Base-by-base conservation (phyloP, 106 monocot genomes). In the Acanthochlamys bracteata region DNA sequence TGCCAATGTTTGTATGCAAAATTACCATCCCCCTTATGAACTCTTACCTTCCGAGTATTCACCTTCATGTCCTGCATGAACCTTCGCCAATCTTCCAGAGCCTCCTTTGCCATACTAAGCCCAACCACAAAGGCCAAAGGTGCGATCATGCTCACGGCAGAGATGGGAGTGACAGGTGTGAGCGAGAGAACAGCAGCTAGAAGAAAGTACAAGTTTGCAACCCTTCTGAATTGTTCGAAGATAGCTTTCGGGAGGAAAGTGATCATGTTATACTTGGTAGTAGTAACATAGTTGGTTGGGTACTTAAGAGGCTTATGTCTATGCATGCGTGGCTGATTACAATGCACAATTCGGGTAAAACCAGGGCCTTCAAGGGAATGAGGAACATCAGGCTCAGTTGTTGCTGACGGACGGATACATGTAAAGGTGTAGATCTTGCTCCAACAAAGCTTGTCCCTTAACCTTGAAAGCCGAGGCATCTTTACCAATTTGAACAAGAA, bases 191-290 rank as follows among this genome's bases (percentile, higher is more conserved):
- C 53, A 0, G 87, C 90, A 41, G 95, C 76, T 11, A 95, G 40
- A 41, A 95, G 80, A 69, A 95, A 95, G 73, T 95, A 95, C 3
- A 95, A 15, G 67, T 95, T 95, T 27, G 95, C 95, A 23, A 95
- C 95, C 0, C 95, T 71, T 3, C 90, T 76, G 69, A 95, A 95
- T 42, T 95, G 95, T 75, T 95, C 95, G 51, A 95, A 95, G 11
- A 87, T 69, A 20, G 90, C 86, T 60, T 87, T 95, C 39, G 94
- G 94, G 4, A 95, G 60, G 74, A 95, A 95, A 21, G 86, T 84
- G 74, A 90, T 59, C 64, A 82, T 63, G 66, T 95, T 95, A 74
- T 95, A 95, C 75, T 90, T 95, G 63, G 94, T 95, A 7, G 94
- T 95, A 8, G 82, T 79, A 24, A 90, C 80, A 54, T 73, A 76